phyloP scores from a whole-genome alignment of 345 rosid genomes.

The Bretschneidera sinensis region DNA sequence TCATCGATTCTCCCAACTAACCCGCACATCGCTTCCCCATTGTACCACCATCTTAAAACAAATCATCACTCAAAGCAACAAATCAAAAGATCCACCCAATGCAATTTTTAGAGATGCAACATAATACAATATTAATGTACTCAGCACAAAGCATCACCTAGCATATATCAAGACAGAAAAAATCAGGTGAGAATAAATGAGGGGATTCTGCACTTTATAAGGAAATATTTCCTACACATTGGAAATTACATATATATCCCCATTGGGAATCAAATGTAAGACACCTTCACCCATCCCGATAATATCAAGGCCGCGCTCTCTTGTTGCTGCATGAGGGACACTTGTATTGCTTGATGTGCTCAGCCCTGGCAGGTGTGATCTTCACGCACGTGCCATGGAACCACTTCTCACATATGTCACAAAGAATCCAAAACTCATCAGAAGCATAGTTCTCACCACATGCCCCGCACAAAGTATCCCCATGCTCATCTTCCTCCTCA shows the following conservation, averaged over 20 bases:
- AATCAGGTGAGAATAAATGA: not conserved
- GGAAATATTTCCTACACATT: slow-evolving; percentile 8
- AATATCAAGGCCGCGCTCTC: slow-evolving; percentile 53
- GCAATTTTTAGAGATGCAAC: too few relatives aligned
- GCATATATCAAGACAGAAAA: not conserved
- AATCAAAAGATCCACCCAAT: too few relatives aligned
- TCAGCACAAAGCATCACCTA: not conserved
- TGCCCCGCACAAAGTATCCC: slow-evolving; percentile 74
- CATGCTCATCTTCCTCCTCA: slow-evolving; percentile 52
- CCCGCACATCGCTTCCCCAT: not conserved
- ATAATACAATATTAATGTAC: too few relatives aligned
- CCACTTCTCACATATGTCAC: slow-evolving; percentile 83
- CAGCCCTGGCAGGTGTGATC: slow-evolving; percentile 80
- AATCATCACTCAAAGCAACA: not conserved
- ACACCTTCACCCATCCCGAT: slow-evolving; percentile 9
- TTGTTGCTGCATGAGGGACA: slow-evolving; percentile 89
- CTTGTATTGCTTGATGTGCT: slow-evolving; percentile 81
- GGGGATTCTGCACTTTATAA: not conserved
- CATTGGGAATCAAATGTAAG: slow-evolving; percentile 6
- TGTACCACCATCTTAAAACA: not conserved
- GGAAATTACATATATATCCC: slow-evolving; percentile 13
- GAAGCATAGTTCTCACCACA: slow-evolving; percentile 72
- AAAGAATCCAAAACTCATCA: slow-evolving; percentile 85
- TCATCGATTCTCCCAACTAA: not conserved
- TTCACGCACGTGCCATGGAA: slow-evolving; percentile 84